These are phyloP conservation scores for Saturnispora kantuleensis DNA, from an alignment of 805 yeast genomes.

Conservation along the genomic window DNA sequence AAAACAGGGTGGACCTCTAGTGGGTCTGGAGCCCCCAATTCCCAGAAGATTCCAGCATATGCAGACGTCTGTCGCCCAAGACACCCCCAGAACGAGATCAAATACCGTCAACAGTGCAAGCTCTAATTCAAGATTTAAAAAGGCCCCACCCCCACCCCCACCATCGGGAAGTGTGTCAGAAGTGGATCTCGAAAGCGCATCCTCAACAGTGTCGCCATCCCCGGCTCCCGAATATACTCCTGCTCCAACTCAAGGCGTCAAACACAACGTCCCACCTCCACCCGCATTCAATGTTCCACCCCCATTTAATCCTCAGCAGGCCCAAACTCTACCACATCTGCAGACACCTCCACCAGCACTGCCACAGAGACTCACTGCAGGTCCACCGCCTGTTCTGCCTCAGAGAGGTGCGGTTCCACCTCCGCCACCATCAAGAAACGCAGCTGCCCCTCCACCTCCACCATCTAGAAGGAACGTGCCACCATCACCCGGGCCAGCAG, in stretches of 20 bases:
- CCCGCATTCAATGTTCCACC: constrained; percentile 9
- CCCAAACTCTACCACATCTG: constrained; percentile 3
- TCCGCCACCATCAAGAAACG: constrained; percentile 25
- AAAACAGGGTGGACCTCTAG: constrained; percentile 68
- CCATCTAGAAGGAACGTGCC: constrained; percentile 25
- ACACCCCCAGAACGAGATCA: constrained; percentile 10
- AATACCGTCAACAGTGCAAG: constrained; percentile 7
- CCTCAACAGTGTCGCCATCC: constrained; percentile 9
- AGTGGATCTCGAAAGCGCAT: too few relatives aligned
- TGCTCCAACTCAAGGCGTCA: not conserved
- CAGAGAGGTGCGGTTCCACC: constrained; percentile 18
- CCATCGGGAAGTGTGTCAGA: not conserved
- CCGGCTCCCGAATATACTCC: not conserved
- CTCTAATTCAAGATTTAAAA: constrained; percentile 14
- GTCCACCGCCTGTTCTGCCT: constrained; percentile 18
- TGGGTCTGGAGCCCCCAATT: constrained; percentile 76
- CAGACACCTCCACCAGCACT: constrained; percentile 8
- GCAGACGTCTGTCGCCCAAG: constrained; percentile 1
- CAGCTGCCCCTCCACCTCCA: constrained; percentile 38
- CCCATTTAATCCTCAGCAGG: constrained; percentile 6
- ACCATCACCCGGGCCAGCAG: constrained; percentile 13
- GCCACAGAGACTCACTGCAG: not conserved
- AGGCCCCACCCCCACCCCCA: constrained; percentile 32
- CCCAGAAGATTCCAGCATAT: constrained; percentile 47
- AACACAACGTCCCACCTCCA: constrained; percentile 16